These are phyloP conservation scores for Madurella fahalii DNA, from an alignment of 2,329 filamentous ascomycete species.

Conservation along the genomic window DNA sequence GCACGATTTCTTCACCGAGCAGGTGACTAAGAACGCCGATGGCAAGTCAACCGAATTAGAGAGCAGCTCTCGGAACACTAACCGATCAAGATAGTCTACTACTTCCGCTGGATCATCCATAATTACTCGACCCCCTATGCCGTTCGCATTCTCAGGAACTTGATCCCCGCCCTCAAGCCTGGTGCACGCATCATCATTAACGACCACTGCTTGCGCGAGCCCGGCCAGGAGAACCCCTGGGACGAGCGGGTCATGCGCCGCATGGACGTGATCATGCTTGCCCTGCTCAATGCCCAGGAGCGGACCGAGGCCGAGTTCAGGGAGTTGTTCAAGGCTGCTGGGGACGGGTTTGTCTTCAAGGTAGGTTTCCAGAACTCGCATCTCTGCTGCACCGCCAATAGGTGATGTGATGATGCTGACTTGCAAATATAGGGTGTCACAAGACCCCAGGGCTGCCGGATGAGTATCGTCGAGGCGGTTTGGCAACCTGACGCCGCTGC, in stretches of 20 bases:
- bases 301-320: slow-evolving; percentile 41
- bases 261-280: slow-evolving; percentile 44
- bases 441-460: slow-evolving; percentile 28
- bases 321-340: slow-evolving; percentile 37
- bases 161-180: slow-evolving; percentile 53
- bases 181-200: slow-evolving; percentile 46
- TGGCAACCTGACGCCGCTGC: slow-evolving; percentile 27
- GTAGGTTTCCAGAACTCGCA: slow-evolving; percentile 17
- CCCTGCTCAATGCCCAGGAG: slow-evolving; percentile 42
- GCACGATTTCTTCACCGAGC: slow-evolving; percentile 57
- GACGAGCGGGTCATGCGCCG: slow-evolving; percentile 38
- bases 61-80: not conserved
- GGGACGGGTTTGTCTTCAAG: slow-evolving; percentile 36
- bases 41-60: slow-evolving; percentile 30
- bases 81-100: slow-evolving; percentile 41
- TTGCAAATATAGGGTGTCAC: slow-evolving; percentile 24
- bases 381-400: too few relatives aligned
- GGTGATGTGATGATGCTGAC: not conserved
- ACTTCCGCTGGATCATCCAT: slow-evolving; percentile 58
- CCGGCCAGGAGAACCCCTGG: slow-evolving; percentile 31
- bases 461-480: slow-evolving; percentile 37
- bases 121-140: slow-evolving; percentile 56
- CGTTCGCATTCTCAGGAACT: slow-evolving; percentile 44
- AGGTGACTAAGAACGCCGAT: slow-evolving; percentile 51
- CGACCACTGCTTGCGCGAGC: slow-evolving; percentile 37